Evolutionary conservation across 345 rosid species (phyloP), one percentile per base, ranked within the genome.

Genomic region (Melaleuca alternifolia): DNA sequence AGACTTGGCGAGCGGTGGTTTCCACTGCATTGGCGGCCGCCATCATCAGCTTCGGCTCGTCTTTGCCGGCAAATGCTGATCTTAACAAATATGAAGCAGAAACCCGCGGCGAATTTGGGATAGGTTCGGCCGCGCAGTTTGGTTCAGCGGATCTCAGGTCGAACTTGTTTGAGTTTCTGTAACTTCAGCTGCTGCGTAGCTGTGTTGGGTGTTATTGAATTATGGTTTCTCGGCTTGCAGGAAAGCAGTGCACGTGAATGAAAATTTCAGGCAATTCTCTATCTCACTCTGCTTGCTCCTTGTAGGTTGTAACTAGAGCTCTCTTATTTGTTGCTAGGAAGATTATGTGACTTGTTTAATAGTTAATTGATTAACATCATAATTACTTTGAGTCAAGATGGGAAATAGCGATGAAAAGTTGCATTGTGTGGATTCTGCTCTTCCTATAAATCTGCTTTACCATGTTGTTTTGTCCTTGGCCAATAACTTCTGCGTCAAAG

Each of bases 71-170:
- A 37, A 75, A 89, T 84, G 99, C 98, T 84, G 99, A 96, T 59
- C 98, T 96, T 46, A 96, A 97, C 87, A 94, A 91, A 91, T 96
- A 51, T 20, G 99, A 97, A 89, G 99, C 99, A 0, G 98, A 93
- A 46, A 93, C 85, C 46, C 94, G 97, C 7, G 98, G 99, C 7
- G 99, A 97, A 85, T 96, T 97, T 50, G 99, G 98, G 33, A 96
- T 95, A 3, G 98, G 98, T 14, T 97, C 98, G 4, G 99, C 98
- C 15, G 98, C 98, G 11, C 98, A 97, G 89, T 97, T 91, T 20
- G 98, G 99, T 87, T 92, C 94, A 81, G 98, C 99, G 53, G 97
- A 95, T 91, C 94, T 96, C 88, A 96, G 90, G 98, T 94, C 83
- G 61, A 52, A 85, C 84, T 76, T 41, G 41, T 81, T 50, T 30